Evolutionary conservation across 2,329 filamentous ascomycete species (phyloP), one percentile per base, ranked within the genome.

Genomic region (Fusarium brevicatenulatum): DNA sequence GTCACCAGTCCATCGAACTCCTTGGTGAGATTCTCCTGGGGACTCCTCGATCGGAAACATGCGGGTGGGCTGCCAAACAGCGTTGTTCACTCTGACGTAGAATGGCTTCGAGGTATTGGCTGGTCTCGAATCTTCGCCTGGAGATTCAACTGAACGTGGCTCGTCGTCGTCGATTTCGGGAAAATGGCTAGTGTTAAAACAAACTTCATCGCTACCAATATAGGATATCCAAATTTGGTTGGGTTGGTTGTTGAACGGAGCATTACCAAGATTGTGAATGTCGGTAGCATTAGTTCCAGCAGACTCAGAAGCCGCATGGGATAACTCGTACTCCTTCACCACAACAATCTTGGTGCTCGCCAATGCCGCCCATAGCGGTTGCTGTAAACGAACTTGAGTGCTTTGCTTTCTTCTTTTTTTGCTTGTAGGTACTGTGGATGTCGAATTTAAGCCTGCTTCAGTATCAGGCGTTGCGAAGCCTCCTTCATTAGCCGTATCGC

Each of bases 271-370:
- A 82, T 93, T 92, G 83, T 94, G 91, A 79, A 92, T 91, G 78
- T 94, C 92, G 78, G 91, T 93, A 76, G 91, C 91, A 79, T 93
- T 92, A 74, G 92, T 91, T 78, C 92, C 92, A 37, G 89, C 90
- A 56, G 91, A 92, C 82, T 95, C 93, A 62, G 90, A 89, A 68
- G 92, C 89, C 65, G 91, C 91, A 80, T 93, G 91, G 74, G 93
- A 95, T 80, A 97, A 89, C 83, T 95, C 92, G 77, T 94, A 93
- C 82, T 95, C 95, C 84, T 97, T 96, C 79, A 97, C 91, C 83
- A 97, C 94, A 77, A 96, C 95, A 80, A 98, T 95, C 87, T 98
- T 98, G 79, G 95, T 97, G 84, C 94, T 97, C 57, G 95, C 95
- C 76, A 98, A 89, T 53, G 95, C 95, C 72, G 95, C 94, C 95